These are phyloP conservation scores for Hordeum marinum DNA, from an alignment of 176 grass and related monocot genomes.

Conservation along the genomic window DNA sequence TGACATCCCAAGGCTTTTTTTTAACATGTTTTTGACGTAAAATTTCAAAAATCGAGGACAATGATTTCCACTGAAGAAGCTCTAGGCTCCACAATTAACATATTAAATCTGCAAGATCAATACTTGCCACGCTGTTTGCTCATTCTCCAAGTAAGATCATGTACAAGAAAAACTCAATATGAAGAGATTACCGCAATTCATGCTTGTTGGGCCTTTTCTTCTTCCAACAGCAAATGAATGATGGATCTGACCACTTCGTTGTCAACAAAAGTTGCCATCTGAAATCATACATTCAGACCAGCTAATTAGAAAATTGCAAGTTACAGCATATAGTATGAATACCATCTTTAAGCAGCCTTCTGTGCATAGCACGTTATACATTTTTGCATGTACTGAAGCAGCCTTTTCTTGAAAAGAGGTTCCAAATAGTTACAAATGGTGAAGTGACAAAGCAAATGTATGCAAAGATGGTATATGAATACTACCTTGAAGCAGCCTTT, in stretches of 20 bases:
- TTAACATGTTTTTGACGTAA: background rate
- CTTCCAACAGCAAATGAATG: conserved; percentile 87
- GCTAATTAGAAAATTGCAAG: conserved; percentile 19
- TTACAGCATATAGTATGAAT: background rate
- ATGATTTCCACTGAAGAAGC: conserved; percentile 20
- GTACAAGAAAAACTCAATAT: conserved; percentile 13
- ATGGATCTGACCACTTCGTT: conserved; percentile 93
- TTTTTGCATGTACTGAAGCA: background rate
- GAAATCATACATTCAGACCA: conserved; percentile 33
- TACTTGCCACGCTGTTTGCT: conserved; percentile 2
- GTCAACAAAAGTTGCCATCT: conserved; percentile 71
- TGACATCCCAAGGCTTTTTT: background rate
- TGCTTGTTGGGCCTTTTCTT: conserved; percentile 70
- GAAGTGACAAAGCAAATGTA: background rate
- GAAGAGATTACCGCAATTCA: conserved; percentile 34
- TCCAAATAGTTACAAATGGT: background rate
- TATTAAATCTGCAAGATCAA: background rate
- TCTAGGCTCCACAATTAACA: background rate
- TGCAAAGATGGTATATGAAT: too few relatives aligned
- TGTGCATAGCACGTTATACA: too few relatives aligned
- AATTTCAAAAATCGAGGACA: background rate
- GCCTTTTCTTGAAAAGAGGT: background rate
- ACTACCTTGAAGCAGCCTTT: too few relatives aligned
- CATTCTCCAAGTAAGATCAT: conserved; percentile 9
- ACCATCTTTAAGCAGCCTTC: conserved; percentile 16